phyloP scores from a whole-genome alignment of 306 rosid genomes.

The Prunus davidiana region DNA sequence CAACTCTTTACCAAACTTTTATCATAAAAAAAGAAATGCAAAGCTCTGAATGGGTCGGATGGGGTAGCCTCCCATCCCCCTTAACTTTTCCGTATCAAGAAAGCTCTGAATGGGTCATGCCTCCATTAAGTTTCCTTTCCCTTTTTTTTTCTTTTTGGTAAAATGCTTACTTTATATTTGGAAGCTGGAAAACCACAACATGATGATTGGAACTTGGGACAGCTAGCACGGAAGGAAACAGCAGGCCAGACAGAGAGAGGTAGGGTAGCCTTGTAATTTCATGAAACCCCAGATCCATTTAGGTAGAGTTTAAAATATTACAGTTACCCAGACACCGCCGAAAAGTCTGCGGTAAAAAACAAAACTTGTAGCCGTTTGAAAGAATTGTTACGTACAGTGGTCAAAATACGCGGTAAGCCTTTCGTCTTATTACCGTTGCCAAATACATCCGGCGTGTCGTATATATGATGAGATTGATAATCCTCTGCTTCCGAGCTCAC shows the following conservation, averaged over 20 bases:
- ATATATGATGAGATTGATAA: background rate
- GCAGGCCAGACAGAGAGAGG: background rate
- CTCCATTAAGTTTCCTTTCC: background rate
- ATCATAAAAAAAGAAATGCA: background rate
- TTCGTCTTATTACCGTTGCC: background rate
- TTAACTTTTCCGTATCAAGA: no score
- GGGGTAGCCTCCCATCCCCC: no score
- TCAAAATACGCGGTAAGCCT: background rate
- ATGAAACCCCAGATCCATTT: background rate
- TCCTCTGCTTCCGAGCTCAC: background rate
- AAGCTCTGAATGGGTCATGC: background rate
- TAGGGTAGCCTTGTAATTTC: background rate
- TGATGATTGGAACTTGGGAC: background rate
- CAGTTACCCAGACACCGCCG: background rate
- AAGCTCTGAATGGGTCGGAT: background rate
- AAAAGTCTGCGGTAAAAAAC: background rate
- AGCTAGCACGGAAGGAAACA: conserved; percentile 1
- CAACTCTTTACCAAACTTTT: background rate
- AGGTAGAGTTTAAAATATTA: background rate
- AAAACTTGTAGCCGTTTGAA: background rate
- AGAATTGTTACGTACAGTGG: background rate
- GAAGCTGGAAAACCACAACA: background rate
- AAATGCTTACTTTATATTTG: background rate
- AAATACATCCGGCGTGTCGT: background rate
- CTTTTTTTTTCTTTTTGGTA: background rate